These are phyloP conservation scores for Lipomyces mesembrius DNA, from an alignment of 805 yeast genomes.

Conservation along the genomic window DNA sequence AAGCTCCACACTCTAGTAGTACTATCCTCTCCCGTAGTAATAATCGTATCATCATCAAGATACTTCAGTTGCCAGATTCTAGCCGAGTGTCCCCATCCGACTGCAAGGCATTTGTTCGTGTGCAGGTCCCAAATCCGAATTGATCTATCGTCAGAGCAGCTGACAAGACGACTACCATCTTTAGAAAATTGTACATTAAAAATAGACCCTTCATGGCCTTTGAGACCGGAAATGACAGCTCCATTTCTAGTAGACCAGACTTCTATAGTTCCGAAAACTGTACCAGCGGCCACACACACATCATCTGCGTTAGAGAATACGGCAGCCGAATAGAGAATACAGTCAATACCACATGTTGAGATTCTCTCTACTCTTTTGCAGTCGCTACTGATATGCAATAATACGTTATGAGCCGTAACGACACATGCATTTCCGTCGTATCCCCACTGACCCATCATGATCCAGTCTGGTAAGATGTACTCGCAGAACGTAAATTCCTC, in stretches of 20 bases:
- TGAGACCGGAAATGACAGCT: conserved; percentile 58
- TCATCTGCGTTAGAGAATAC: conserved; percentile 53
- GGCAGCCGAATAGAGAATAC: conserved; percentile 83
- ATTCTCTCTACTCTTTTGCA: conserved; percentile 9
- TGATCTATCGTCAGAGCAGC: conserved; percentile 95
- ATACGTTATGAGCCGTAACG: conserved; percentile 79
- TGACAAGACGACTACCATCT: conserved; percentile 60
- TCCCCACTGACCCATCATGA: conserved; percentile 62
- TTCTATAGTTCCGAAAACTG: conserved; percentile 86
- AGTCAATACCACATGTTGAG: conserved; percentile 39
- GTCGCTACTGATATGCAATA: conserved; percentile 50
- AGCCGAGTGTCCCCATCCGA: conserved; percentile 97
- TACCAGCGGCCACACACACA: conserved; percentile 79
- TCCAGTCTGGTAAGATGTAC: conserved; percentile 72
- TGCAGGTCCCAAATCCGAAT: conserved; percentile 72
- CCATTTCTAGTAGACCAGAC: conserved; percentile 67
- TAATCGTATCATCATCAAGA: conserved; percentile 49
- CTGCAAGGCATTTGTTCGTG: conserved; percentile 63
- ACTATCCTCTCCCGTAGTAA: conserved; percentile 86
- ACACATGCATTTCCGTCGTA: conserved; percentile 52
- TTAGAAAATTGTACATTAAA: conserved; percentile 73
- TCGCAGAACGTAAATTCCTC: conserved; percentile 35
- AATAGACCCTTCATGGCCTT: conserved; percentile 88
- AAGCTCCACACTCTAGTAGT: conserved; percentile 79
- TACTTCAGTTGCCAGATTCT: conserved; percentile 86